Evolutionary conservation across 352 stramenopile species (phyloP), one percentile per base, ranked within the genome.

Genomic region (Pythium myriotylum): DNA sequence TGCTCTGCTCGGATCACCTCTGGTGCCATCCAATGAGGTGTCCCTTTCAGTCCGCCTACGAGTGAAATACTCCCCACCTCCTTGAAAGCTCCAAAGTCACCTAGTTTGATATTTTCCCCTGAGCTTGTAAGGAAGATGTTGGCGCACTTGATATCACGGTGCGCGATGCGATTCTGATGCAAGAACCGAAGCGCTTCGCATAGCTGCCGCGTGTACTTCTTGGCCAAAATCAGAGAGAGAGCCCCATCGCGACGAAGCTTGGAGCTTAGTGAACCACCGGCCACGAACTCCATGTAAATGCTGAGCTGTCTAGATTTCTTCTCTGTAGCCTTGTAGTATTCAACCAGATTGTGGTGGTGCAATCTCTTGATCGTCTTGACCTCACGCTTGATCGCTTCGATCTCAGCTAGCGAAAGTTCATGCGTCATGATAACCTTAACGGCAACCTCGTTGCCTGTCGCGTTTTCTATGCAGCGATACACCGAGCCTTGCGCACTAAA

Each of bases 1-100:
- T 86, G 63, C 45, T 86, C 76, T 7, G 51, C 52, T 20, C 76
- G 66, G 45, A 97, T 96, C 12, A 98, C 83, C 47, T 97, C 92
- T 0, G 91, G 92, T 0, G 92, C 91, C 89, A 97, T 98, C 90
- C 90, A 98, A 32, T 94, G 88, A 0, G 89, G 87, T 2, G 92
- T 97, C 1, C 92, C 90, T 59, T 96, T 96, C 26, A 97, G 61
- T 0, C 89, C 87, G 5, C 74, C 79, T 3, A 93, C 75, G 14
- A 96, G 69, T 27, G 79, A 92, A 3, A 75, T 70, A 17, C 70
- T 83, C 19, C 81, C 81, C 16, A 89, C 70, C 42, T 89, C 70
- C 67, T 94, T 95, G 20, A 88, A 88, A 10, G 77, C 77, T 1
- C 84, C 84, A 54, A 95, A 94, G 59, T 95, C 86, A 0, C 72